Evolutionary conservation across 768 basidiomycete species (phyloP).

Genomic region (Termitomyces sp.): DNA sequence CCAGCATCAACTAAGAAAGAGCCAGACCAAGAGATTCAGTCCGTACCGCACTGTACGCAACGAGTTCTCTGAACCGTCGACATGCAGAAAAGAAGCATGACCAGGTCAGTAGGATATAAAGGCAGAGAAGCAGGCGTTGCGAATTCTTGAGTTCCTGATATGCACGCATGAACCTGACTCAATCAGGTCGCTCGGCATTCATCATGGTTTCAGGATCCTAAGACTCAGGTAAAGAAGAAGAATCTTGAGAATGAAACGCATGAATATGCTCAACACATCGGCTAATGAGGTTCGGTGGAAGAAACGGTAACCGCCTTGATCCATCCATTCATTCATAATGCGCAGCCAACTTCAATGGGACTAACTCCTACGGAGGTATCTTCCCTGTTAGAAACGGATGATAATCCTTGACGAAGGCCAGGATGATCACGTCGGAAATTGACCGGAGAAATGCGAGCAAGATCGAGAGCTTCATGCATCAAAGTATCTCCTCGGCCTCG

Average conservation of each 20-base stretch:
- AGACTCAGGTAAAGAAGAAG: not conserved
- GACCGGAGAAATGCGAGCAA: not conserved
- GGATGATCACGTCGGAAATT: not conserved
- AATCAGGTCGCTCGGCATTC: not conserved
- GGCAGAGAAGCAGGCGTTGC: not conserved
- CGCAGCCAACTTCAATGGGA: not conserved
- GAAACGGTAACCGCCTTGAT: not conserved
- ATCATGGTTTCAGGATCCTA: not conserved
- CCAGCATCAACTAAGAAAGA: too few relatives aligned
- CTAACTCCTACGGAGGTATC: too few relatives aligned
- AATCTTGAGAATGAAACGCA: not conserved
- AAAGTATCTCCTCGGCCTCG: not conserved
- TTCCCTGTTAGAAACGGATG: not conserved
- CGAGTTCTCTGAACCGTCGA: not conserved
- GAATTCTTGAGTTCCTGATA: not conserved
- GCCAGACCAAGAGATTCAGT: not conserved
- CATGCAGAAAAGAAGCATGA: not conserved
- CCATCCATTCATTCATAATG: too few relatives aligned
- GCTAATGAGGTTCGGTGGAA: not conserved
- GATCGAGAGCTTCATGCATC: not conserved
- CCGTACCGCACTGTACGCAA: not conserved
- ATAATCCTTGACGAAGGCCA: not conserved
- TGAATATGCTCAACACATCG: not conserved
- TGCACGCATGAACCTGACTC: not conserved
- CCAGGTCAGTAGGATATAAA: not conserved